phyloP scores from a whole-genome alignment of 1,139 yeast genomes.

The Saccharomyces uvarum region DNA sequence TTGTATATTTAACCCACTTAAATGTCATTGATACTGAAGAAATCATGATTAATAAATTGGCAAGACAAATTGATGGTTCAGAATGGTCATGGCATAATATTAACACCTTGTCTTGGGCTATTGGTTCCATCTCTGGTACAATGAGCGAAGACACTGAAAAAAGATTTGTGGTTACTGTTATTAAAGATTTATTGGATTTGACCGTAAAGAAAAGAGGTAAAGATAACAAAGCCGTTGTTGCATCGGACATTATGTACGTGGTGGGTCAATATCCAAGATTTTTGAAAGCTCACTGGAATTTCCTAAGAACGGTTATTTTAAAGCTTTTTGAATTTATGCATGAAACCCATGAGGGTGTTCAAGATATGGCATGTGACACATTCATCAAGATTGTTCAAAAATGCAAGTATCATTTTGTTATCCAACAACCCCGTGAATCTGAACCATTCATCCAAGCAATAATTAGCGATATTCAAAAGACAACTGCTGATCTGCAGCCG shows the following conservation, averaged over 20 bases:
- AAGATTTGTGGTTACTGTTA: conserved; percentile 83
- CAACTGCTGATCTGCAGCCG: conserved; percentile 89
- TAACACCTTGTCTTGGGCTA: conserved; percentile 97
- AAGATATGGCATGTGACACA: conserved; percentile 99
- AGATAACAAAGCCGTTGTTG: conserved; percentile 97
- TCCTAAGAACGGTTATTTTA: conserved; percentile 88
- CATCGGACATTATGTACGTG: conserved; percentile 96
- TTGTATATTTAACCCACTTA: conserved; percentile 90
- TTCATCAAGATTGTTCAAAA: conserved; percentile 90
- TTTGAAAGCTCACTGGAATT: conserved; percentile 96
- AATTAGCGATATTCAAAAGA: conserved; percentile 69
- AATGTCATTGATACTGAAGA: conserved; percentile 90
- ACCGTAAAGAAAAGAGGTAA: conserved; percentile 96
- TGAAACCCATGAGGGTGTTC: conserved; percentile 98
- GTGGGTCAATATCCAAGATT: conserved; percentile 98
- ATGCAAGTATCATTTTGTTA: conserved; percentile 92
- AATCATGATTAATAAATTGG: conserved; percentile 85
- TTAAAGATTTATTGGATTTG: conserved; percentile 79
- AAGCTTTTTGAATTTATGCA: conserved; percentile 97
- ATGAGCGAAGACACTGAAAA: conserved; percentile 98
- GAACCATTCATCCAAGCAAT: conserved; percentile 92
- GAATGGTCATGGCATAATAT: conserved; percentile 99
- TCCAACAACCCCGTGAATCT: conserved; percentile 75
- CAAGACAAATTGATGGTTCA: conserved; percentile 86
- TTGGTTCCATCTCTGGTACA: conserved; percentile 96